Evolutionary conservation across 2,329 filamentous ascomycete species (phyloP).

Genomic region (Ambrosiella cleistominuta): DNA sequence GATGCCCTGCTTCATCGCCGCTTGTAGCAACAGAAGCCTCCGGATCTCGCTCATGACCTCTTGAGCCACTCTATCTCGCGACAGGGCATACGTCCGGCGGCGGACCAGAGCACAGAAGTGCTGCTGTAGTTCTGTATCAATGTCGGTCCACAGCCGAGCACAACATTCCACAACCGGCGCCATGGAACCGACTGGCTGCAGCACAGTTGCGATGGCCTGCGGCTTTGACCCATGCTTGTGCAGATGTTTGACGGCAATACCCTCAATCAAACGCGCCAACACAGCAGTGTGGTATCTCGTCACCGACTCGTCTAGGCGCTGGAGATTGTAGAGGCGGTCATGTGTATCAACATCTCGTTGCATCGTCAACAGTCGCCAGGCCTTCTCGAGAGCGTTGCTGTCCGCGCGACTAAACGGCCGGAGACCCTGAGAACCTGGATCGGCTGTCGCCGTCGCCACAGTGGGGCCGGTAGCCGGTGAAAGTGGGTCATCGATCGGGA

Average conservation of each 20-base stretch:
- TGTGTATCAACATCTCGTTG: slow-evolving; percentile 32
- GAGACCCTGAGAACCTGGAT: slow-evolving; percentile 37
- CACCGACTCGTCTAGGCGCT: slow-evolving; percentile 11
- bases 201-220: slow-evolving; percentile 1
- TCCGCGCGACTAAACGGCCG: slow-evolving; percentile 66
- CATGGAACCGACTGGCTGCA: slow-evolving; percentile 14
- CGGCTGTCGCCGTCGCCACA: slow-evolving; percentile 16
- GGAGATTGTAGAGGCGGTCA: slow-evolving; percentile 17
- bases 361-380: slow-evolving; percentile 49
- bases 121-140: slow-evolving; percentile 28
- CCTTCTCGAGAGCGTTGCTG: slow-evolving; percentile 60
- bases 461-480: slow-evolving; percentile 39
- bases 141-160: slow-evolving; percentile 28
- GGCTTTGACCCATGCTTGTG: slow-evolving; percentile 23
- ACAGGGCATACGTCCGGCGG: slow-evolving; percentile 23
- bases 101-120: slow-evolving; percentile 34
- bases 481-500: slow-evolving; percentile 79
- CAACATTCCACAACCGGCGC: slow-evolving; percentile 28
- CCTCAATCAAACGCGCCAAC: slow-evolving; percentile 24
- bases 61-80: slow-evolving; percentile 28
- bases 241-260: slow-evolving; percentile 29
- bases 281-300: slow-evolving; percentile 21
- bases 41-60: slow-evolving; percentile 24
- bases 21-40: slow-evolving; percentile 5
- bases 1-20: neutral